Conservation (phyloP, 371 early-diverging fungal genomes). For the Mucor velutinosus region DNA sequence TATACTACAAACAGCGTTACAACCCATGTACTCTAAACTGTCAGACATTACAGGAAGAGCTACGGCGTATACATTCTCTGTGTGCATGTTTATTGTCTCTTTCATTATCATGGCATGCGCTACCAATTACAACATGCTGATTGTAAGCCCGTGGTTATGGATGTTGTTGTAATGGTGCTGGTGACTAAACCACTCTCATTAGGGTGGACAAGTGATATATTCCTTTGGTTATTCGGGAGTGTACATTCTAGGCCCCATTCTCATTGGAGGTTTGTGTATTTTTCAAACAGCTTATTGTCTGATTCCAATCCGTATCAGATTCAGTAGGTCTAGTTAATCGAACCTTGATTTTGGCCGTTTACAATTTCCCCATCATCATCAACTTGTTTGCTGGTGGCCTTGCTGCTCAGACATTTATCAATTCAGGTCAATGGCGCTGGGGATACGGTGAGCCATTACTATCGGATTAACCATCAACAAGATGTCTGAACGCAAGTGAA, state of each 20-base stretch:
- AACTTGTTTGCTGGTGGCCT: conserved; percentile 26
- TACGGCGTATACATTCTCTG: conserved; percentile 13
- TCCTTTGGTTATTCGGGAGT: conserved; percentile 36
- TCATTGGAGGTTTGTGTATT: not conserved
- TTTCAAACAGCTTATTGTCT: not conserved
- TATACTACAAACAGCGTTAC: conserved; percentile 12
- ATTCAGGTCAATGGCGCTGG: conserved; percentile 27
- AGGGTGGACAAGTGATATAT: conserved; percentile 27
- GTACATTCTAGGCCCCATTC: conserved; percentile 29
- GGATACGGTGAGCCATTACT: conserved; percentile 10
- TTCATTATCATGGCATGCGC: conserved; percentile 21
- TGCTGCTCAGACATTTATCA: conserved; percentile 13
- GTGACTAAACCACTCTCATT: no score
- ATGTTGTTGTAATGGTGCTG: no score
- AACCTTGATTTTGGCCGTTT: conserved; percentile 33
- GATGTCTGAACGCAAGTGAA: no score
- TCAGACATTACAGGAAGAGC: conserved; percentile 26
- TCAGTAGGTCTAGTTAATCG: conserved; percentile 22
- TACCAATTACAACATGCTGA: conserved; percentile 11
- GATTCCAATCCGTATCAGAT: not conserved
- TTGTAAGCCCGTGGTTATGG: no score
- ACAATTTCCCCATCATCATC: conserved; percentile 28
- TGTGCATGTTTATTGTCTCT: conserved; percentile 19
- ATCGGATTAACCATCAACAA: no score
- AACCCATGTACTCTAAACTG: conserved; percentile 25